phyloP scores from a whole-genome alignment of 2,329 filamentous ascomycete genomes.

The Fusarium nodosum region DNA sequence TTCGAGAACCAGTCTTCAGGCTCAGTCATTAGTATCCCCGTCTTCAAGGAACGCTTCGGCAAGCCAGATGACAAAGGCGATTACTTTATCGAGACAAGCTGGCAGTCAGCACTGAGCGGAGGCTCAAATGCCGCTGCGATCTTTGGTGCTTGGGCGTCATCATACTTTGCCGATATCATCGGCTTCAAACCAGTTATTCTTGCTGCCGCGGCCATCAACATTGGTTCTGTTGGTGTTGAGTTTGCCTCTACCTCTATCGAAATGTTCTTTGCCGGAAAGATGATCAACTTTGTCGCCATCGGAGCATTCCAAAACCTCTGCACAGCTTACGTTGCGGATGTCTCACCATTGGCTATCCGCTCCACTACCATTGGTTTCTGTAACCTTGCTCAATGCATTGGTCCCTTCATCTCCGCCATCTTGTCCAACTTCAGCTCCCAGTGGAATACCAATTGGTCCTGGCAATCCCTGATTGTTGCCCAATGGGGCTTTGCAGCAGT shows the following conservation, averaged over 20 bases:
- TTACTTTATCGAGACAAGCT: conserved; percentile 48
- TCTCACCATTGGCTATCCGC: conserved; percentile 56
- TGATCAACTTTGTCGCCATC: conserved; percentile 51
- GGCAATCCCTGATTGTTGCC: conserved; percentile 57
- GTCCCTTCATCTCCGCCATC: conserved; percentile 57
- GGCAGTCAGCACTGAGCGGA: conserved; percentile 50
- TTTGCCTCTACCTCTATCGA: conserved; percentile 49
- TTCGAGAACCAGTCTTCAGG: conserved; percentile 50
- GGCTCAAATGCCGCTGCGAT: conserved; percentile 47
- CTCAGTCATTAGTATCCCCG: conserved; percentile 39
- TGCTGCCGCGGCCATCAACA: conserved; percentile 45
- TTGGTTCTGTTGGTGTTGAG: conserved; percentile 51
- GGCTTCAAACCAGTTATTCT: conserved; percentile 44
- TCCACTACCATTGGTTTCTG: conserved; percentile 55
- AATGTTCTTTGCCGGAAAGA: conserved; percentile 52
- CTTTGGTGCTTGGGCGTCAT: conserved; percentile 45
- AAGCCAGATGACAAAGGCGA: conserved; percentile 17
- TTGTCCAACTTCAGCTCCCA: conserved; percentile 55
- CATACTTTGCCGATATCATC: conserved; percentile 45
- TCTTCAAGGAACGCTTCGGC: conserved; percentile 42
- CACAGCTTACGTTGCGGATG: conserved; percentile 56
- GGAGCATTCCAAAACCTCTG: conserved; percentile 57
- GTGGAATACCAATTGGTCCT: conserved; percentile 58
- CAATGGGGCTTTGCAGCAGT: conserved; percentile 59
- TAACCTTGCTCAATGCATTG: conserved; percentile 58